Conservation (phyloP, 805 yeast species). For the Candida qinlingensis region DNA sequence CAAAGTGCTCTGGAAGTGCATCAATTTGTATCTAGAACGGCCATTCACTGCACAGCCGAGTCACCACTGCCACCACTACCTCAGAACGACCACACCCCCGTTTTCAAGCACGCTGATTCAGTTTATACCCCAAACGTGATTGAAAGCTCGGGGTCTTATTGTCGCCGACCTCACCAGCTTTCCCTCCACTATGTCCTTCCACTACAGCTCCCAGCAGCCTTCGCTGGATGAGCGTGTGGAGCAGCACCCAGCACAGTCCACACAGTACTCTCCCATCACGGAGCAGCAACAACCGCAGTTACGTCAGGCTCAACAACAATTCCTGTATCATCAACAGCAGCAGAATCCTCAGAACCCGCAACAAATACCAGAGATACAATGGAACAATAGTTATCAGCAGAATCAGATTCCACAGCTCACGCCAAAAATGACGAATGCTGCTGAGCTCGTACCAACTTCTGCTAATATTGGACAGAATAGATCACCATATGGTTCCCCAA, state of each 20-base stretch:
- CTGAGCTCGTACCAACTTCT: not conserved
- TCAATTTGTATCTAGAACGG: too few species aligned
- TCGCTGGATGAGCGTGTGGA: slow-evolving; percentile 14
- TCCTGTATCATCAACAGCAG: not conserved
- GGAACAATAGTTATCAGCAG: slow-evolving; percentile 21
- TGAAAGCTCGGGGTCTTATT: not conserved
- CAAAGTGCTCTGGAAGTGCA: too few species aligned
- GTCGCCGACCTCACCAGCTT: too few species aligned
- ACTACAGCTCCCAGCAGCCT: slow-evolving; percentile 21
- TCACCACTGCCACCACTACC: too few species aligned
- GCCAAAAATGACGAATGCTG: slow-evolving; percentile 15
- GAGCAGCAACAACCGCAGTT: slow-evolving; percentile 6
- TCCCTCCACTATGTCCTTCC: slow-evolving; percentile 18
- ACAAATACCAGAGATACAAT: slow-evolving; percentile 15
- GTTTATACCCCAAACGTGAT: too few species aligned
- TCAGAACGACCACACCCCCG: too few species aligned
- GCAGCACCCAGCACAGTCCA: slow-evolving; percentile 3
- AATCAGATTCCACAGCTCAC: slow-evolving; percentile 16
- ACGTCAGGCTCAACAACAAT: slow-evolving; percentile 6
- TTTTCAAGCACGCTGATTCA: too few species aligned
- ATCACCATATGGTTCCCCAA: slow-evolving; percentile 26
- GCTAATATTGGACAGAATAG: slow-evolving; percentile 1
- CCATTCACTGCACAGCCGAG: too few species aligned
- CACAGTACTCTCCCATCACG: not conserved
- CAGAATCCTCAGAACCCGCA: not conserved